Evolutionary conservation across 1,284 basidiomycete genomes (phyloP).

Genomic region (Ceratobasidium sp.): DNA sequence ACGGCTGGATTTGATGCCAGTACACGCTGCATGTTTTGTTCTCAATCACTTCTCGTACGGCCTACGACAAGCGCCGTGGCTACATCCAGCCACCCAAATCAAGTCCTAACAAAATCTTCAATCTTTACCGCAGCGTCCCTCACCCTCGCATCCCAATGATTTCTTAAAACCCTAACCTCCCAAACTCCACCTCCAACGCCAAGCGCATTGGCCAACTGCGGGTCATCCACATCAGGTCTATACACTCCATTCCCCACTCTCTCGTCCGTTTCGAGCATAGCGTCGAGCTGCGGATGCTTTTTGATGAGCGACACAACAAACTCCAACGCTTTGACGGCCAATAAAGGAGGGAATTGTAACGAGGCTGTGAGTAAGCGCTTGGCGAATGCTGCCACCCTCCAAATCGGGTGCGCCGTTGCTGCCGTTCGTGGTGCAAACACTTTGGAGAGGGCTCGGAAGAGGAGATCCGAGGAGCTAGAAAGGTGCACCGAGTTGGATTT

Average conservation of each 20-base stretch:
- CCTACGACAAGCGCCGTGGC: neutral
- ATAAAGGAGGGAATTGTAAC: constrained; percentile 77
- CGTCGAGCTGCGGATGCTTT: constrained; percentile 82
- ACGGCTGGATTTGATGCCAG: no score
- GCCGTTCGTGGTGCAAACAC: constrained; percentile 74
- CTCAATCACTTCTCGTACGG: neutral
- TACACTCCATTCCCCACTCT: constrained; percentile 81
- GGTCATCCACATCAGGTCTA: constrained; percentile 83
- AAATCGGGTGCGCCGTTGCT: constrained; percentile 65
- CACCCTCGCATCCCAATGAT: constrained; percentile 71
- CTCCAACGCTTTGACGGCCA: constrained; percentile 70
- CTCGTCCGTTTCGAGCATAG: constrained; percentile 86
- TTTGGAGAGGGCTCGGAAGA: constrained; percentile 85
- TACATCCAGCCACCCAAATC: neutral
- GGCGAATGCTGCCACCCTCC: constrained; percentile 87
- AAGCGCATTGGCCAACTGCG: constrained; percentile 78
- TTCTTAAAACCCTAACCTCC: constrained; percentile 67
- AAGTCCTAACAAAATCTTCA: constrained; percentile 51
- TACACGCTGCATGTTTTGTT: neutral
- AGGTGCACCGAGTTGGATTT: constrained; percentile 14
- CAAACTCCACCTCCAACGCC: constrained; percentile 65
- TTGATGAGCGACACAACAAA: constrained; percentile 76
- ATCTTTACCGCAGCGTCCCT: constrained; percentile 62
- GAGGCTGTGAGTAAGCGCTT: constrained; percentile 86
- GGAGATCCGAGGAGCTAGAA: constrained; percentile 59